These are phyloP conservation scores for Aquilaria sinensis DNA, from an alignment of 345 rosid genomes.

Conservation along the genomic window DNA sequence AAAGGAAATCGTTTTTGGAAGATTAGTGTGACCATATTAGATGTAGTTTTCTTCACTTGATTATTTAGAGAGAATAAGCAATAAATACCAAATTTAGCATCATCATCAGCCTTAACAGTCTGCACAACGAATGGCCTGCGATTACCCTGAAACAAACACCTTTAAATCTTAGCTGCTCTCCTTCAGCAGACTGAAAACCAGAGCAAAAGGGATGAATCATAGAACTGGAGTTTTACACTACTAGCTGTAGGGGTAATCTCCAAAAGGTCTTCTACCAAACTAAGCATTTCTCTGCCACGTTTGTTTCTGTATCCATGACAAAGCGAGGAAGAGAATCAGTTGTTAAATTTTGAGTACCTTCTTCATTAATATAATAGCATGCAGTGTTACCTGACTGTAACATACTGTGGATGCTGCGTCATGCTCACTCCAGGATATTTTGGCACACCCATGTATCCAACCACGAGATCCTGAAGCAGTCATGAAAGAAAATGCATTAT, in stretches of 20 bases:
- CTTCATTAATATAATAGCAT: not conserved
- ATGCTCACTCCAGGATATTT: constrained; percentile 81
- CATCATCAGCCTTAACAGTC: constrained; percentile 93
- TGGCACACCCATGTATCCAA: constrained; percentile 98
- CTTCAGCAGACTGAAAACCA: not conserved
- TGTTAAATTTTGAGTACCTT: no score
- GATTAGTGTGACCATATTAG: no score
- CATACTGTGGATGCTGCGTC: constrained; percentile 93
- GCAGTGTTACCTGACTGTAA: constrained; percentile 64
- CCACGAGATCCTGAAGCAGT: constrained; percentile 69
- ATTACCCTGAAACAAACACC: constrained; percentile 48
- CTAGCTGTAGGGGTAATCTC: constrained; percentile 77
- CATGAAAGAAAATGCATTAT: constrained; percentile 11
- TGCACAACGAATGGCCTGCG: constrained; percentile 85
- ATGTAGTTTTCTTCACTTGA: no score
- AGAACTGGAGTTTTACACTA: constrained; percentile 43
- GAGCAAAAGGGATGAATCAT: constrained; percentile 1
- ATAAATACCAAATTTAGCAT: constrained; percentile 73
- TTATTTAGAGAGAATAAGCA: not conserved
- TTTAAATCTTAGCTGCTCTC: not conserved
- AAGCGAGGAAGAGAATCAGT: not conserved
- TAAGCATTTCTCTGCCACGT: constrained; percentile 85
- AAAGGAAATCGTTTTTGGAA: not conserved
- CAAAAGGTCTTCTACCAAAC: constrained; percentile 69
- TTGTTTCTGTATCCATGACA: constrained; percentile 44